phyloP scores from a whole-genome alignment of 768 basidiomycete genomes.

The Termitomyces heimii region DNA sequence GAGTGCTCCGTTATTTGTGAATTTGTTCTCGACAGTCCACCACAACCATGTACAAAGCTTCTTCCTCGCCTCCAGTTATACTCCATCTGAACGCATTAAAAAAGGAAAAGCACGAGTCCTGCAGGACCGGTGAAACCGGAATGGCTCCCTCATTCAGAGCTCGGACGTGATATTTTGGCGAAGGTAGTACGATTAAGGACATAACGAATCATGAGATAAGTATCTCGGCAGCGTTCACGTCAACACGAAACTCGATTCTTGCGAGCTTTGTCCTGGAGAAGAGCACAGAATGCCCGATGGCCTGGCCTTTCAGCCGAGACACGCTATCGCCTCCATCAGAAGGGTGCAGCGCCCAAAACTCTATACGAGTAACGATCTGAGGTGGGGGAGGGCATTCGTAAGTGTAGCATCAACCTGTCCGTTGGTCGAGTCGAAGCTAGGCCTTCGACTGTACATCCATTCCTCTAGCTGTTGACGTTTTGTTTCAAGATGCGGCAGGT shows the following conservation, averaged over 20 bases:
- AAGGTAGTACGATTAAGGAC: background rate
- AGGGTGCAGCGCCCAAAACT: too few relatives aligned
- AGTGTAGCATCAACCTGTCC: background rate
- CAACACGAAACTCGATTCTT: too few relatives aligned
- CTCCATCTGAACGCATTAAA: background rate
- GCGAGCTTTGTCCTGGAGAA: background rate
- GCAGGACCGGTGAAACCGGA: background rate
- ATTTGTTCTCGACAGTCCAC: background rate
- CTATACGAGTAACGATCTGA: background rate
- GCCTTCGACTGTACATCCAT: constrained; percentile 4
- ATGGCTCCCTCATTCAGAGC: background rate
- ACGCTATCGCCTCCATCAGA: background rate
- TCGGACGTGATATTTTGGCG: background rate
- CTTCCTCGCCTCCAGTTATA: background rate
- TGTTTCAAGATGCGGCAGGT: background rate
- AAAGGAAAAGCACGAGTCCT: background rate
- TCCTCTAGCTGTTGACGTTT: background rate
- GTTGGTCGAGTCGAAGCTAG: background rate
- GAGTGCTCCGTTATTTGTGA: background rate
- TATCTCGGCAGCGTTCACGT: background rate
- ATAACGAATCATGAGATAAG: background rate
- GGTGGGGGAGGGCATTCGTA: background rate
- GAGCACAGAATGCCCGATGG: background rate
- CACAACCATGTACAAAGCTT: background rate
- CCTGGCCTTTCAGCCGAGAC: background rate